Evolutionary conservation across 202 grass and related monocot genomes (phyloP), one percentile per base, ranked within the genome.

Genomic region (Carex arenaria): DNA sequence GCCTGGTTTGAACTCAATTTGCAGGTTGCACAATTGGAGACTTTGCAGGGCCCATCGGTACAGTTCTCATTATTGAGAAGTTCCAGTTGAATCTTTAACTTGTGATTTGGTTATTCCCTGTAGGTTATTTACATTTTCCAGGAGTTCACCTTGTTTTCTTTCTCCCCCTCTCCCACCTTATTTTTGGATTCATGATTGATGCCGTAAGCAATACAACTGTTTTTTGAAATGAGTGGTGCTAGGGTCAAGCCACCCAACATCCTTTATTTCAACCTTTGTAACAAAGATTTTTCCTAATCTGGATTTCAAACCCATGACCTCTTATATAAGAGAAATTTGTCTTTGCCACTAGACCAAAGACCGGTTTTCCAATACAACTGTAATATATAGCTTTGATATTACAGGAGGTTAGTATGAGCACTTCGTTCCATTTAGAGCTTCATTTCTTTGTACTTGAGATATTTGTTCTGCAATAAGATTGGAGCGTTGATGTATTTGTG

Each of bases 21-120:
- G 84, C 83, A 98, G 95, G 95, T 61, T 93, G 95, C 88, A 80
- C 89, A 15, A 49, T 98, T 13, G 92, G 95, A 88, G 95, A 98
- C 89, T 90, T 95, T 32, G 91, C 88, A n/a, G 95, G 92, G 62
- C 95, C 95, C 43, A 47, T 95, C 62, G 32, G 88, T 69, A 91
- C 91, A 45, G 65, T 95, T 26, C 40, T 98, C 74, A n/a, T 90
- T 68, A 89, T 95, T 34, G 87, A 98, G 78, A 98, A 85, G 89
- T 23, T 93, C 26, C 86, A 92, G 64, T 82, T 89, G 65, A 80
- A 86, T 11, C 79, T 93, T 47, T 90, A 67, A 91, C 38, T 53
- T 86, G 20, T 78, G 32, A 23, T 53, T 53, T 82, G 47, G 31
- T 17, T 65, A 67, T 82, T 82, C 28, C 79, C 26, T 54, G 64